These are phyloP conservation scores for Phytophthora colocasiae DNA, from an alignment of 352 stramenopile genomes.

Conservation along the genomic window DNA sequence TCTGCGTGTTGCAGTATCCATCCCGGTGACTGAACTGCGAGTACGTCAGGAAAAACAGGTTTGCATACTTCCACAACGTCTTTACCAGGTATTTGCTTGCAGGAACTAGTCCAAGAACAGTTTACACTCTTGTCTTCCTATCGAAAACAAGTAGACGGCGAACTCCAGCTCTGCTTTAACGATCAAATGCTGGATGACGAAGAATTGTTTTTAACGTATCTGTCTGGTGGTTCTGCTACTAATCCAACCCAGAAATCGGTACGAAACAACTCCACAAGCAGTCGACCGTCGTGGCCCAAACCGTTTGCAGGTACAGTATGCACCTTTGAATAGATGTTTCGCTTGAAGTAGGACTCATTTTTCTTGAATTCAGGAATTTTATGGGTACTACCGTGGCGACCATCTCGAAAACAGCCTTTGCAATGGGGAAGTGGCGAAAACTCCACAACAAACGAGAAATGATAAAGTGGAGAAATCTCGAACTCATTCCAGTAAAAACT, in stretches of 20 bases:
- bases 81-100: neutral
- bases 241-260: neutral
- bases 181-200: constrained; percentile 49
- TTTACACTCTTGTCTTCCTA: constrained; percentile 54
- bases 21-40: constrained; percentile 56
- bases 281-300: constrained; percentile 43
- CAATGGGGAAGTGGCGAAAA: constrained; percentile 32
- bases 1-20: constrained; percentile 48
- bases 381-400: constrained; percentile 65
- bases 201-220: constrained; percentile 50
- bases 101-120: constrained; percentile 53
- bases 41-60: constrained; percentile 21
- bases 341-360: neutral
- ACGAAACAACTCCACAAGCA: neutral
- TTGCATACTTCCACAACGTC: neutral
- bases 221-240: constrained; percentile 11
- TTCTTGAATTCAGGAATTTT: constrained; percentile 51
- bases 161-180: constrained; percentile 54
- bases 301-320: constrained; percentile 49
- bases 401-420: constrained; percentile 28
- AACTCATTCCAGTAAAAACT: too few species aligned
- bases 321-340: neutral
- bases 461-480: neutral
- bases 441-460: too few species aligned
- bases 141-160: constrained; percentile 42